Base-by-base conservation (phyloP, 1,284 basidiomycete genomes). In the Fomitopsis schrenkii region DNA sequence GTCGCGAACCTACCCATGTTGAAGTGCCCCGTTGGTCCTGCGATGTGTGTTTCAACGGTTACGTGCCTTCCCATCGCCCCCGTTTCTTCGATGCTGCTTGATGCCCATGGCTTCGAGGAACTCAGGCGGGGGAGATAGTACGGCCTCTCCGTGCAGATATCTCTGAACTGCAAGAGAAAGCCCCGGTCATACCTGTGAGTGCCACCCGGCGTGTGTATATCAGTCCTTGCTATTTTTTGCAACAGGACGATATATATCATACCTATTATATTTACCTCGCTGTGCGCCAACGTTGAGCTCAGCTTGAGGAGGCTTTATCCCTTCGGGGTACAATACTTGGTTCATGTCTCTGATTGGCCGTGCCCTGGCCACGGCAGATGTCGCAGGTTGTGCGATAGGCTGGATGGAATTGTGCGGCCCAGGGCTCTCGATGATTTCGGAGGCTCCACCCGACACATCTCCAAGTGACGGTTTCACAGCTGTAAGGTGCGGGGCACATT, bases 161-260 rank as follows among this genome's bases (percentile, higher is more conserved):
- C 80, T 94, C 98, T 97, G 80, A 99, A 99, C 74, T 99, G 97
- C 65, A 99, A 78, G 36, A 99, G 83, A 86, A 99, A 99, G 52
- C 97, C 94, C 55, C 97, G 94, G 76, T 98, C 95, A 76, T 99
- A 99, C 69, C 96, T 93, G 54, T 7, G 61, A 59, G 14, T 17
- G 19, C 22, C 22, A 61, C 19, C 54, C 52, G 38, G 22, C 22
- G 22, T 22, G 2, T 22, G 22, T 22, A 22, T 22, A 56, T 28
- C 45, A 22, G 26, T 28, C 7, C 36, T 42, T 61, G 1, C 7
- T 40, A 40, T 40, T 8, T 40, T 38, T 2, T 10, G 38, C 22
- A 15, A 22, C 9, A 12, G 17, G 6, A 14, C 12, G 15, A 17
- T 2, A 33, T 2, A 5, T 14, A 14, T 14, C 52, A 33, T 73